phyloP scores from a whole-genome alignment of 2,329 filamentous ascomycete species.

The Geoglossum cookeanum region DNA sequence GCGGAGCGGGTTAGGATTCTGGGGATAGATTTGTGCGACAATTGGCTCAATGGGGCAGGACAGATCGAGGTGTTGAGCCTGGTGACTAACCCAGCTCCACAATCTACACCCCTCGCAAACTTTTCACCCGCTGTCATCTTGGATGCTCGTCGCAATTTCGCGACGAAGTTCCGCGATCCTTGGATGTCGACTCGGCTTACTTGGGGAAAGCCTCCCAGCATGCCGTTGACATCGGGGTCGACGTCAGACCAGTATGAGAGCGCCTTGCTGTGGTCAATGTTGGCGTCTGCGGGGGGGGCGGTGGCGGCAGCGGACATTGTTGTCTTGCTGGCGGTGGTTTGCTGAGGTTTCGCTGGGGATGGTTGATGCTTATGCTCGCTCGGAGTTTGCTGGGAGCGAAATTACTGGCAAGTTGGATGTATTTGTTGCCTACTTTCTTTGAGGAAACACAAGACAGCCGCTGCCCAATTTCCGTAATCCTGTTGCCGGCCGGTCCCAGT shows the following conservation, averaged over 20 bases:
- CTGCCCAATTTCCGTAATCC: no score
- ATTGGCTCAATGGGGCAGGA: not conserved
- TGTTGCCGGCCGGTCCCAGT: no score
- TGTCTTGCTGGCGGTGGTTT: not conserved
- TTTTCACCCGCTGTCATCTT: slow-evolving; percentile 13
- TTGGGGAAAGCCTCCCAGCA: slow-evolving; percentile 58
- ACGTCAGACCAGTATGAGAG: slow-evolving; percentile 33
- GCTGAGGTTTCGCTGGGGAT: not conserved
- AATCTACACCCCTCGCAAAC: slow-evolving; percentile 32
- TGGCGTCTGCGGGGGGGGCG: slow-evolving; percentile 18
- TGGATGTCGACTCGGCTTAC: slow-evolving; percentile 53
- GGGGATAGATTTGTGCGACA: not conserved
- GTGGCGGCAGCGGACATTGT: not conserved
- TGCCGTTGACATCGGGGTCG: slow-evolving; percentile 43
- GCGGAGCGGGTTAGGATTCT: not conserved
- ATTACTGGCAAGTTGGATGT: no score
- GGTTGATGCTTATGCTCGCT: no score
- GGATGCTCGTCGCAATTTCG: slow-evolving; percentile 35
- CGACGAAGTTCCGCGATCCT: slow-evolving; percentile 48
- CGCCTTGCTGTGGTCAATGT: slow-evolving; percentile 25
- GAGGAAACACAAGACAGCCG: no score
- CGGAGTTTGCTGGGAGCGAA: no score
- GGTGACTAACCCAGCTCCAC: slow-evolving; percentile 32
- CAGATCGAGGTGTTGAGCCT: no score
- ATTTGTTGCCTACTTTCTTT: no score